Evolutionary conservation across 768 basidiomycete genomes (phyloP).

Genomic region (Hemileccinum impolitum): DNA sequence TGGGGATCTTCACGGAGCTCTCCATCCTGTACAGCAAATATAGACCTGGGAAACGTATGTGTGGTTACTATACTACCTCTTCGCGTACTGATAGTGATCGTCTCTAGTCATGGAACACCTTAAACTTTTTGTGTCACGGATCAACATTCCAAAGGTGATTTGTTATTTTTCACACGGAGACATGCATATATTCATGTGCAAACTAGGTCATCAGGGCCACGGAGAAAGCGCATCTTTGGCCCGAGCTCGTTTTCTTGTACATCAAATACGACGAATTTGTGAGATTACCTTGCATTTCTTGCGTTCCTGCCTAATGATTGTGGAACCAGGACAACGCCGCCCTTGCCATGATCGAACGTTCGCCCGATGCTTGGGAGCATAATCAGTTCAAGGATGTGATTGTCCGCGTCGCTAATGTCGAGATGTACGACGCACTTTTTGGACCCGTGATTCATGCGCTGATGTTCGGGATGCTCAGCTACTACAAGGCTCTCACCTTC

Average conservation of each 20-base stretch:
- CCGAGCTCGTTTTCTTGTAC: constrained; percentile 97
- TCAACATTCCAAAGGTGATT: constrained; percentile 91
- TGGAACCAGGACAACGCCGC: constrained; percentile 84
- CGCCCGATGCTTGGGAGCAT: constrained; percentile 99
- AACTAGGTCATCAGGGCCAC: constrained; percentile 85
- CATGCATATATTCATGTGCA: background rate
- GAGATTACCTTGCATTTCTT: background rate
- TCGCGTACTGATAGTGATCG: constrained; percentile 5
- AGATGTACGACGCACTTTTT: constrained; percentile 61
- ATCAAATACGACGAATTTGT: constrained; percentile 97
- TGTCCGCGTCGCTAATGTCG: constrained; percentile 94
- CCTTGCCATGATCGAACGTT: constrained; percentile 97
- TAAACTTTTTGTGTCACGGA: constrained; percentile 91
- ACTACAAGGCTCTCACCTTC: constrained; percentile 93
- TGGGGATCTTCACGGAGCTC: constrained; percentile 98
- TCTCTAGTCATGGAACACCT: constrained; percentile 93
- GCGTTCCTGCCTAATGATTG: constrained; percentile 1
- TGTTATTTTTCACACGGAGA: background rate
- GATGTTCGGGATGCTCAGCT: constrained; percentile 42
- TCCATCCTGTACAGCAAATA: constrained; percentile 93
- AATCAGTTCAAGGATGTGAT: constrained; percentile 99
- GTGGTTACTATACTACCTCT: background rate
- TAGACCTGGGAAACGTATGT: constrained; percentile 85
- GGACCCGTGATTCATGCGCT: background rate
- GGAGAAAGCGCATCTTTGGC: constrained; percentile 96